Evolutionary conservation across 176 grass and related monocot species (phyloP), one percentile per base, ranked within the genome.

Genomic region (Eremochloa ophiuroides): DNA sequence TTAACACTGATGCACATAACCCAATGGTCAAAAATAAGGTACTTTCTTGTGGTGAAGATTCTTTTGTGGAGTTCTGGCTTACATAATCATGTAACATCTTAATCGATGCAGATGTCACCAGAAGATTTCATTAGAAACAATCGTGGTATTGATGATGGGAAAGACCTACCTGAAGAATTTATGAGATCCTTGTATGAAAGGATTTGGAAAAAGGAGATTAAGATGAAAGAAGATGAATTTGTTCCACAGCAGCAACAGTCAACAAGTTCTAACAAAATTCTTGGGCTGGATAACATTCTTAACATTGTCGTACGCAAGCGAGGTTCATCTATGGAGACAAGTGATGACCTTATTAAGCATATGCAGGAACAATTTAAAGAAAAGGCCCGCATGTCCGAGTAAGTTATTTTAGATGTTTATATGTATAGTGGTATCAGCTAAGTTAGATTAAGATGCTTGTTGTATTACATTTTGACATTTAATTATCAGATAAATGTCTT

Each of bases 61-160:
- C 31, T 87, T 76, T 41, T 76, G 73, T 71, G 41, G 28, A 26
- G 40, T 58, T 81, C 67, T 74, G 74, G 7, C 53, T 75, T 22
- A 47, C 64, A 34, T 3, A 85, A 38, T 48, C 34, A 56, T 90
- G 9, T 86, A 73, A 82, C 66, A 2, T 79, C 69, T 73, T 75
- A 59, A 58, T 73, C 74, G 42, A 85, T 90, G 87, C 88, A 99
- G 97, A 99, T 99, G 97, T 99, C 97, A 61, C 80, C 89, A 69
- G 97, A 93, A 88, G 97, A 99, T 90, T 99, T 99, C 77, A 93
- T 95, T 66, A 93, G 93, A 88, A 99, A 99, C 70, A 99, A 99
- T 63, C 90, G 97, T 40, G 91, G 93, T 72, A 99, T 99, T 40
- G 93, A 99, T 72, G 93, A 95, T 80, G 97, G 97, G 73, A 99